A percentile compares a stretch with the other conserved stretches of the same genome.
Evolutionary conservation across 352 stramenopile genomes (phyloP).

Genomic region (Phytophthora brassicae): DNA sequence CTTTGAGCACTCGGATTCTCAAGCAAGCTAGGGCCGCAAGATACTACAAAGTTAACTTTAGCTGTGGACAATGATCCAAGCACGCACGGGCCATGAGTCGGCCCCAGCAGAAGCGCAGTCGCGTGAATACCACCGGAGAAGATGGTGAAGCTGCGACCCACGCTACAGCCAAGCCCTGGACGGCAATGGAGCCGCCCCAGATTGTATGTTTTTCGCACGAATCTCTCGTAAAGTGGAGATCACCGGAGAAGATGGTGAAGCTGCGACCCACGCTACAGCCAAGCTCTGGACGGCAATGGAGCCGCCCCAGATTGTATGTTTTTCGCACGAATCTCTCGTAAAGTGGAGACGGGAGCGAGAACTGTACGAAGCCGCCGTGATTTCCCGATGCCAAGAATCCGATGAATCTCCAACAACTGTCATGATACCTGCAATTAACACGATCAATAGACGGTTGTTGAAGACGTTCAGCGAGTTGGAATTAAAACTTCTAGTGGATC

Average conservation of each 20-base stretch:
- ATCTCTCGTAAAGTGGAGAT: neutral
- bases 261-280: neutral
- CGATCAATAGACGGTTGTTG: neutral
- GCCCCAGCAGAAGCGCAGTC: conserved; percentile 10
- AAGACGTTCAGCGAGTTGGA: conserved; percentile 6
- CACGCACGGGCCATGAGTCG: neutral
- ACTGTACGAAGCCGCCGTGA: neutral
- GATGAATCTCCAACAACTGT: conserved; percentile 2
- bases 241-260: neutral
- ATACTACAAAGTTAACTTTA: conserved; percentile 15
- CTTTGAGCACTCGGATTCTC: neutral
- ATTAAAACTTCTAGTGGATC: neutral
- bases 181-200: neutral
- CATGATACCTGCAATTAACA: neutral
- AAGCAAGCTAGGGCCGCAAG: neutral
- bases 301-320: neutral
- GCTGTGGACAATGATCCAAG: conserved; percentile 8
- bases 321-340: neutral
- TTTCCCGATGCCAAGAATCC: neutral
- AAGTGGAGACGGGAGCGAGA: conserved; percentile 3
- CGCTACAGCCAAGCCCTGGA: neutral
- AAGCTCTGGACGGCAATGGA: conserved; percentile 1
- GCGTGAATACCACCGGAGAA: neutral
- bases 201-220: neutral
- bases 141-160: neutral